phyloP scores from a whole-genome alignment of 768 basidiomycete species.

The Filobasidium wieringae region DNA sequence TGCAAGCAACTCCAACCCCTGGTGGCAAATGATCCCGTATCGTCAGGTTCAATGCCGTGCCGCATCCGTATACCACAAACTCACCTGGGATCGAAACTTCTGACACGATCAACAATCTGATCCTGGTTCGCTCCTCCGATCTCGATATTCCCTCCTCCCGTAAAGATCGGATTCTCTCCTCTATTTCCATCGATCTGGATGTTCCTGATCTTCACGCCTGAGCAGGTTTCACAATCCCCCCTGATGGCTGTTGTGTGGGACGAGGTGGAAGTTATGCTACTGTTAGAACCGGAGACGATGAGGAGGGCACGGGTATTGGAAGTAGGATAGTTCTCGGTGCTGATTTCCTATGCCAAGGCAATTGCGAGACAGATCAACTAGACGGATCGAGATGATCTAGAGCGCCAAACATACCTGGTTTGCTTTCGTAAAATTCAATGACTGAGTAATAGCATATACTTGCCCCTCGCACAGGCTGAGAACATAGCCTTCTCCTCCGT shows the following conservation, averaged over 20 bases:
- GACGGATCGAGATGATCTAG: background rate
- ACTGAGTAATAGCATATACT: constrained; percentile 54
- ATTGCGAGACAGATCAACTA: background rate
- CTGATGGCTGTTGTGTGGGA: constrained; percentile 65
- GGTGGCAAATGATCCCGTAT: background rate
- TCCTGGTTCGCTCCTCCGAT: constrained; percentile 63
- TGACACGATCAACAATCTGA: constrained; percentile 67
- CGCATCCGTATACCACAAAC: too few species aligned
- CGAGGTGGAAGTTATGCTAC: constrained; percentile 42
- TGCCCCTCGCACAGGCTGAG: constrained; percentile 56
- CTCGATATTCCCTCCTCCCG: constrained; percentile 63
- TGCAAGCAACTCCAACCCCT: constrained; percentile 75
- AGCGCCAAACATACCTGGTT: constrained; percentile 34
- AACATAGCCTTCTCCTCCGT: constrained; percentile 46
- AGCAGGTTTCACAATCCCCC: constrained; percentile 53
- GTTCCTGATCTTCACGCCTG: constrained; percentile 55
- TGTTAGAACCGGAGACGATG: constrained; percentile 53
- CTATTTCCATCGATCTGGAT: constrained; percentile 68
- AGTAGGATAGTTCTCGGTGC: constrained; percentile 62
- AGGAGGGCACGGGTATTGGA: constrained; percentile 57
- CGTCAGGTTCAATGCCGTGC: background rate
- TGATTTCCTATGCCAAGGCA: constrained; percentile 81
- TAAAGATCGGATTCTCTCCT: constrained; percentile 44
- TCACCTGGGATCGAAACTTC: constrained; percentile 52
- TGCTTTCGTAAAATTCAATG: constrained; percentile 54